Percentiles rank a stretch among this genome's conserved stretches.
phyloP scores from a whole-genome alignment of 2,329 filamentous ascomycete species.

The Penicillium capsulatum region DNA sequence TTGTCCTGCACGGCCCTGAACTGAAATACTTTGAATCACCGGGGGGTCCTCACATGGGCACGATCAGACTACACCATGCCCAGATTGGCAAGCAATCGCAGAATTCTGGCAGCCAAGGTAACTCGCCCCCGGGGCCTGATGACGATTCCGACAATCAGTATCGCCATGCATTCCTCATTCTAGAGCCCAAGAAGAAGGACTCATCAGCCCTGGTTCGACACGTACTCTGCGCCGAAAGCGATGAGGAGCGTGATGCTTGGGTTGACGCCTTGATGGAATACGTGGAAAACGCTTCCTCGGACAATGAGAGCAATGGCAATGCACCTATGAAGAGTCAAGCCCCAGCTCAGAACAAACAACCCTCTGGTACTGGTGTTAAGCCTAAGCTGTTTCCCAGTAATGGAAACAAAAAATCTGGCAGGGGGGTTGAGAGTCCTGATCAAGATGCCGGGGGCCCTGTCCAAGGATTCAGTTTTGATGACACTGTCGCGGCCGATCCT shows the following conservation, averaged over 20 bases:
- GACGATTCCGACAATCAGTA: slow-evolving; percentile 91
- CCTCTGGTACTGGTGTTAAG: slow-evolving; percentile 21
- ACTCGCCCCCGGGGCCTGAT: slow-evolving; percentile 57
- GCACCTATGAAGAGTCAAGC: slow-evolving; percentile 18
- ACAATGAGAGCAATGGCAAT: slow-evolving; percentile 27
- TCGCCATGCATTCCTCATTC: slow-evolving; percentile 87
- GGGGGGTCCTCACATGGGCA: slow-evolving; percentile 83
- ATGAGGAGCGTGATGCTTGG: slow-evolving; percentile 88
- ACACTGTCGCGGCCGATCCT: slow-evolving; percentile 55
- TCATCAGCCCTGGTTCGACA: slow-evolving; percentile 83
- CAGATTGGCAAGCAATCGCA: slow-evolving; percentile 92
- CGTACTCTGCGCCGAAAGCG: slow-evolving; percentile 92
- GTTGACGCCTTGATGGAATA: slow-evolving; percentile 85
- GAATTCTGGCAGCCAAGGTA: slow-evolving; percentile 51
- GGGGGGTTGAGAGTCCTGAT: slow-evolving; percentile 40
- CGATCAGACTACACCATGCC: slow-evolving; percentile 84
- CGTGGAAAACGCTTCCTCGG: slow-evolving; percentile 57
- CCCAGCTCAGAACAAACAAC: slow-evolving; percentile 15
- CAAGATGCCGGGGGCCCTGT: slow-evolving; percentile 33
- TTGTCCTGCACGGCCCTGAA: slow-evolving; percentile 64
- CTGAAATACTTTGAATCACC: slow-evolving; percentile 90
- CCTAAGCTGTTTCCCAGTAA: slow-evolving; percentile 22
- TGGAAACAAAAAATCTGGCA: slow-evolving; percentile 28
- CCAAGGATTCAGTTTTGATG: slow-evolving; percentile 53
- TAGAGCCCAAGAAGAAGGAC: slow-evolving; percentile 96